Conservation (phyloP, 2,329 filamentous ascomycete genomes). For the Penicillium corylophilum region DNA sequence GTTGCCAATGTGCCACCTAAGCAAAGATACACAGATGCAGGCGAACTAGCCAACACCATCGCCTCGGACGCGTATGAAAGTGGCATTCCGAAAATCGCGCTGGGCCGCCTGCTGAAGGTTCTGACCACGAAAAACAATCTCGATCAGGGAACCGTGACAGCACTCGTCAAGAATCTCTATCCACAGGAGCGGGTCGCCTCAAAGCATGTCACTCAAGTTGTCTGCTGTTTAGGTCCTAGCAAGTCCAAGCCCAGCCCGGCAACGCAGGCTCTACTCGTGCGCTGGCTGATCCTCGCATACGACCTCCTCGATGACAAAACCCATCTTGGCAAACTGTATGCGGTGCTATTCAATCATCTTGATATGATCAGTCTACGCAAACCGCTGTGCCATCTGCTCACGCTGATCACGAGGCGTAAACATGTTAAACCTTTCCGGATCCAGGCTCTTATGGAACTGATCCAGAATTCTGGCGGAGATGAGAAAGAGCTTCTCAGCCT, state of each 20-base stretch:
- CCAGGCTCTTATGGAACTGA: slow-evolving; percentile 62
- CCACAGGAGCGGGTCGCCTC: slow-evolving; percentile 65
- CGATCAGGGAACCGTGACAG: slow-evolving; percentile 71
- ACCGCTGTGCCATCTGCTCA: slow-evolving; percentile 71
- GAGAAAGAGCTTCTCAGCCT: slow-evolving; percentile 73
- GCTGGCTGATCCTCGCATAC: slow-evolving; percentile 76
- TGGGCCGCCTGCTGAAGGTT: slow-evolving; percentile 65
- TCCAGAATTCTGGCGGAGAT: slow-evolving; percentile 56
- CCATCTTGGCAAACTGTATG: slow-evolving; percentile 68
- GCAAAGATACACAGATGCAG: slow-evolving; percentile 62
- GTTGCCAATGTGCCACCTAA: slow-evolving; percentile 57
- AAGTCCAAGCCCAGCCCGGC: slow-evolving; percentile 69
- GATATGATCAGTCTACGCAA: slow-evolving; percentile 76
- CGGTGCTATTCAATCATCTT: slow-evolving; percentile 75
- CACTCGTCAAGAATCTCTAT: slow-evolving; percentile 72
- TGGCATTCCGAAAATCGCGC: slow-evolving; percentile 62
- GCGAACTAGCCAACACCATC: slow-evolving; percentile 63
- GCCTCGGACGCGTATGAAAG: slow-evolving; percentile 63
- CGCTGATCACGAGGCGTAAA: slow-evolving; percentile 73
- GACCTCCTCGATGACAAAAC: slow-evolving; percentile 65
- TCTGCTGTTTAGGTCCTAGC: slow-evolving; percentile 75
- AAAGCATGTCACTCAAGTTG: slow-evolving; percentile 62
- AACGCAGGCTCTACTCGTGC: slow-evolving; percentile 69
- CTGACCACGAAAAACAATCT: slow-evolving; percentile 66
- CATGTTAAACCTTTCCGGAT: slow-evolving; percentile 84